A percentile compares a stretch with the other conserved stretches of the same genome.
Evolutionary conservation across 768 basidiomycete genomes (phyloP).

Genomic region (Mycena vitilis): DNA sequence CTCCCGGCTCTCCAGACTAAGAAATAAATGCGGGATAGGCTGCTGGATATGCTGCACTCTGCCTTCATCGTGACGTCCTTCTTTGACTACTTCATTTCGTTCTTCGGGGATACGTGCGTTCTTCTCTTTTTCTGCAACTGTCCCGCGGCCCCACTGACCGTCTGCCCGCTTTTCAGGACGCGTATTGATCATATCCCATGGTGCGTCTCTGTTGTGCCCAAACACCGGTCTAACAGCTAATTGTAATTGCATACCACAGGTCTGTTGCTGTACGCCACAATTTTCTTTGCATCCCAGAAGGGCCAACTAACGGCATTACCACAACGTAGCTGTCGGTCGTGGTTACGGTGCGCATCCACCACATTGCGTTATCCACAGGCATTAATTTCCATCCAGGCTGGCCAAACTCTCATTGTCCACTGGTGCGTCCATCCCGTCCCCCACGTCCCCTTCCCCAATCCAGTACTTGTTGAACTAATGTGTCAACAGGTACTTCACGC

Average conservation of each 20-base stretch:
- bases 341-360: background rate
- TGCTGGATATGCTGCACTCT: conserved; percentile 46
- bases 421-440: background rate
- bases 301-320: background rate
- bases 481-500: background rate
- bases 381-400: too few relatives aligned
- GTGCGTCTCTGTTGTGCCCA: conserved; percentile 5
- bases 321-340: conserved; percentile 20
- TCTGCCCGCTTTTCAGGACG: background rate
- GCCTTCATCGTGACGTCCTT: conserved; percentile 46
- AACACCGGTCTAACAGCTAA: too few relatives aligned
- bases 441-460: too few relatives aligned
- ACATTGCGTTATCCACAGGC: too few relatives aligned
- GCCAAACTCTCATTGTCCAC: too few relatives aligned
- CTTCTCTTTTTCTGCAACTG: too few relatives aligned
- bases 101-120: conserved; percentile 44
- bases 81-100: conserved; percentile 46
- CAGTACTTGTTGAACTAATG: background rate
- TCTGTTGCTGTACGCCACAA: conserved; percentile 27
- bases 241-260: conserved; percentile 6
- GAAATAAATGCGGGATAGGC: conserved; percentile 17
- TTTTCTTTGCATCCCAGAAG: background rate
- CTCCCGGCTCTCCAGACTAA: too few relatives aligned
- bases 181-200: conserved; percentile 28
- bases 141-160: too few relatives aligned